These are phyloP conservation scores for Simplicillium sp. DNA, from an alignment of 2,329 filamentous ascomycete species.

Conservation along the genomic window DNA sequence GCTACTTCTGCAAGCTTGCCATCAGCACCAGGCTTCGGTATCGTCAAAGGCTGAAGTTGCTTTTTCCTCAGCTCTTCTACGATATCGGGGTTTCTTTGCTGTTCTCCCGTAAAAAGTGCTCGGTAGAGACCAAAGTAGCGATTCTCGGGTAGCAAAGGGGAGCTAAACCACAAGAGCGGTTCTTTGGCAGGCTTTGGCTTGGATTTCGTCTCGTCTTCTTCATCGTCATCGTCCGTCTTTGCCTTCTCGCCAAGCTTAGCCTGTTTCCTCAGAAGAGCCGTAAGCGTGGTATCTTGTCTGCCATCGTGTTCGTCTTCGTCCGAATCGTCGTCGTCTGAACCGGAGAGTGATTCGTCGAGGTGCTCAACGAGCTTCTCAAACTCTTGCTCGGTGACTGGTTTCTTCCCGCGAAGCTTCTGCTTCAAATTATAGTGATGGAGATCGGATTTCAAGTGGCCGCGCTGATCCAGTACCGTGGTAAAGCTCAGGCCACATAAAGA, in stretches of 20 bases:
- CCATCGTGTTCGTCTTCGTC: constrained; percentile 55
- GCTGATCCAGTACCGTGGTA: constrained; percentile 66
- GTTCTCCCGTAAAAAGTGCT: constrained; percentile 64
- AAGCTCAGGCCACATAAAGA: constrained; percentile 70
- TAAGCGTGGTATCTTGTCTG: constrained; percentile 60
- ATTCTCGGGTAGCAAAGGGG: constrained; percentile 63
- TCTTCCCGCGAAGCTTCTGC: constrained; percentile 69
- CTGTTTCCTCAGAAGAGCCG: constrained; percentile 71
- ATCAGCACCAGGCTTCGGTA: constrained; percentile 45
- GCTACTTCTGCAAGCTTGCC: constrained; percentile 43
- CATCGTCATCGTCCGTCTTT: constrained; percentile 39
- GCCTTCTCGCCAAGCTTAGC: constrained; percentile 57
- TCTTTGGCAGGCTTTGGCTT: constrained; percentile 53
- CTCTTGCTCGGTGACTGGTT: constrained; percentile 65
- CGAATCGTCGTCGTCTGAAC: constrained; percentile 65
- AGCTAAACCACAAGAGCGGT: constrained; percentile 79
- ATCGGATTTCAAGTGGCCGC: constrained; percentile 80
- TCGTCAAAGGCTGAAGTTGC: constrained; percentile 58
- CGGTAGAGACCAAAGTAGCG: constrained; percentile 80
- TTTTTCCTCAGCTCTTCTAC: constrained; percentile 64
- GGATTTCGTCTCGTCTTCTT: constrained; percentile 27
- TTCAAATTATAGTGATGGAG: constrained; percentile 92
- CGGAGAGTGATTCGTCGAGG: constrained; percentile 85
- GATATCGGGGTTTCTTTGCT: constrained; percentile 53
- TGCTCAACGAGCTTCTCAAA: constrained; percentile 82